Evolutionary conservation across 352 stramenopile genomes (phyloP), one percentile per base, ranked within the genome.

Genomic region (Pythium utonaiense): DNA sequence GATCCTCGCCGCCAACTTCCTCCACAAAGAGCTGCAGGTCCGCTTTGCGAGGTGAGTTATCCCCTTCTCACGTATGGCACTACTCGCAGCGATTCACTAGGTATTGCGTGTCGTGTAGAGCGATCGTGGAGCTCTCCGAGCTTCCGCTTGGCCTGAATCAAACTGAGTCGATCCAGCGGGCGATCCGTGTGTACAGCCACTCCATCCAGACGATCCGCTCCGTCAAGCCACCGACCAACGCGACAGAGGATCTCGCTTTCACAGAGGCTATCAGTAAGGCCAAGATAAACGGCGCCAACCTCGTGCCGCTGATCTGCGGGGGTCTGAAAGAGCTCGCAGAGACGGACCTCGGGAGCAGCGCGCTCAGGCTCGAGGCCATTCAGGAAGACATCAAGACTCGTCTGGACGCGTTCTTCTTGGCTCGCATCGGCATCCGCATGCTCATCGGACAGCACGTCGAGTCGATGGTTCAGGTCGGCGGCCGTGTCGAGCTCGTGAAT

Each of bases 371-470:
- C 36, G 66, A 74, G 27, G 77, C 68, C 44, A 76, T 85, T 30
- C 84, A 93, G 45, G 84, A 91, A 28, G 81, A 91, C 54, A 71
- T 93, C 45, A 85, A 84, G 60, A 57, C 80, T 33, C 78, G 77
- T 60, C 79, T 99, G 38, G 97, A 99, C 77, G 88, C 90, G 50
- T 99, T 99, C 74, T 99, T 99, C 70, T 88, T 99, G 31, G 96
- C 84, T 21, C 87, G 98, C 24, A 99, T 99, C 63, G 98, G 97
- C 31, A 99, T 99, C 72, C 95, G 98, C 52, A 98, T 99, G 63
- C 84, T 99, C 64, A 99, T 99, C 72, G 97, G 96, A 1, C 84
- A 93, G 60, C 84, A 93, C 53, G 80, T 89, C 24, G 81, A 91
- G 53, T 88, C 80, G 33, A 68, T 89, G 6, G 70, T 71, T 14